Evolutionary conservation across 1,139 yeast genomes (phyloP).

Genomic region (Sugiyamaella novakii): DNA sequence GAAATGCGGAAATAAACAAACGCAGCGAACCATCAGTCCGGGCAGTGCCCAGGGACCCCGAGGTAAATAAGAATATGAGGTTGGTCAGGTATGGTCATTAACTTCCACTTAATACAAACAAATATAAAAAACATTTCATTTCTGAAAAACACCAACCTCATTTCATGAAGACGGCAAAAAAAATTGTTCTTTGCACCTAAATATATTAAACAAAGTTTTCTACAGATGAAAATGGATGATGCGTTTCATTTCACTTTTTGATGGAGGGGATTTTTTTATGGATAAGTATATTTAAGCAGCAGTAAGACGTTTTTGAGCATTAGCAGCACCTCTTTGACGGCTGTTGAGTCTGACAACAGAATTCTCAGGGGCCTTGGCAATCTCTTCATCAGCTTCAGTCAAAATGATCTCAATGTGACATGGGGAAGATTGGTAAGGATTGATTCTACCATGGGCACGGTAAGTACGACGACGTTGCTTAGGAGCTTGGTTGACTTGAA

Average conservation of each 20-base stretch:
- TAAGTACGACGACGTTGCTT: conserved; percentile 99
- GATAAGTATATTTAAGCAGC: conserved; percentile 28
- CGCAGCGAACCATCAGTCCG: too few relatives aligned
- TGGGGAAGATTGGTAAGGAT: conserved; percentile 98
- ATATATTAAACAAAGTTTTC: conserved; percentile 12
- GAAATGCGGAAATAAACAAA: too few relatives aligned
- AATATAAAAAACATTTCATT: conserved; percentile 16
- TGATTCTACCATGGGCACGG: conserved; percentile 99
- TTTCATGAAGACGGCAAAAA: conserved; percentile 1
- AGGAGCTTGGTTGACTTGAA: conserved; percentile 99
- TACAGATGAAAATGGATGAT: conserved; percentile 17
- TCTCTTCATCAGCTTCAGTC: conserved; percentile 93
- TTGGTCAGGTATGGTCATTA: conserved; percentile 19
- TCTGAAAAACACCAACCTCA: conserved; percentile 11
- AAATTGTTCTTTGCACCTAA: conserved; percentile 10
- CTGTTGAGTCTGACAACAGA: conserved; percentile 78
- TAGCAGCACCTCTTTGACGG: conserved; percentile 93
- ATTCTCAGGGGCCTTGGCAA: conserved; percentile 86
- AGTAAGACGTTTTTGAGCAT: conserved; percentile 68
- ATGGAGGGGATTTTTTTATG: conserved; percentile 1
- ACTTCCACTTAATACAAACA: conserved; percentile 19
- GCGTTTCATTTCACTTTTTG: conserved; percentile 14
- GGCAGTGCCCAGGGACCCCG: too few relatives aligned
- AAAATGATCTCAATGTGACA: conserved; percentile 98
- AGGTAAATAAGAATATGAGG: too few relatives aligned